A percentile compares a stretch with the other conserved stretches of the same genome.
phyloP scores from a whole-genome alignment of 2,329 filamentous ascomycete genomes.

The Polytolypa hystricis region DNA sequence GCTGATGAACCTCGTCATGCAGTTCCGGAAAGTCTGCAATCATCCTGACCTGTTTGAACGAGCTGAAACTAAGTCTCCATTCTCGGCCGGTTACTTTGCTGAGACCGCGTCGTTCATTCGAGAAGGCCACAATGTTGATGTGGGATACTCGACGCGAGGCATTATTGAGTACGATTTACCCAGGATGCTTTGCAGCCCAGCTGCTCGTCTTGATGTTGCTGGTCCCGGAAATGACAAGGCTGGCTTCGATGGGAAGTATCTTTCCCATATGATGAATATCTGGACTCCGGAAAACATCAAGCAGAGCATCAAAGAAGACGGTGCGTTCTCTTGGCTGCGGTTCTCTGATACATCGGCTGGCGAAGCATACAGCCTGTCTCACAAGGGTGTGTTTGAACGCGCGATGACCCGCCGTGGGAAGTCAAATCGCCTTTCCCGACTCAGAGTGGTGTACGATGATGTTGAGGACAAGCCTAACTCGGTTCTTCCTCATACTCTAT shows the following conservation, averaged over 20 bases:
- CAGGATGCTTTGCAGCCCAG: constrained; percentile 67
- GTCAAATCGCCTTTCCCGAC: constrained; percentile 49
- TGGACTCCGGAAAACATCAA: constrained; percentile 73
- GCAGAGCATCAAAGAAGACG: constrained; percentile 44
- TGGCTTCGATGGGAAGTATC: constrained; percentile 68
- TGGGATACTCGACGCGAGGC: constrained; percentile 80
- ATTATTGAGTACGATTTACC: constrained; percentile 77
- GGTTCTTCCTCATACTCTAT: constrained; percentile 63
- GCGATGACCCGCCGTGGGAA: constrained; percentile 48
- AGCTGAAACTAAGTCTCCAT: constrained; percentile 78
- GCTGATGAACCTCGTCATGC: constrained; percentile 98
- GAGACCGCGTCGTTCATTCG: constrained; percentile 93
- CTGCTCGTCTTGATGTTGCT: constrained; percentile 62
- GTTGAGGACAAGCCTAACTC: constrained; percentile 51
- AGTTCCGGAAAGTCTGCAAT: constrained; percentile 98
- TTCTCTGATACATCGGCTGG: constrained; percentile 67
- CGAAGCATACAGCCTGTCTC: constrained; percentile 61
- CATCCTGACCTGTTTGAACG: constrained; percentile 95
- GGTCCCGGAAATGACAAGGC: constrained; percentile 62
- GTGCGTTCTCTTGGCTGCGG: constrained; percentile 77
- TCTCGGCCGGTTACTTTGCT: constrained; percentile 75
- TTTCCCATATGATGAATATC: constrained; percentile 78
- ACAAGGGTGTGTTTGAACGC: constrained; percentile 61
- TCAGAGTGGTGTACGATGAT: constrained; percentile 57
- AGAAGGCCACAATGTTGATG: constrained; percentile 67